Percentiles rank a stretch among this genome's conserved stretches.
phyloP scores from a whole-genome alignment of 805 yeast species.

The Naumovozyma baii region DNA sequence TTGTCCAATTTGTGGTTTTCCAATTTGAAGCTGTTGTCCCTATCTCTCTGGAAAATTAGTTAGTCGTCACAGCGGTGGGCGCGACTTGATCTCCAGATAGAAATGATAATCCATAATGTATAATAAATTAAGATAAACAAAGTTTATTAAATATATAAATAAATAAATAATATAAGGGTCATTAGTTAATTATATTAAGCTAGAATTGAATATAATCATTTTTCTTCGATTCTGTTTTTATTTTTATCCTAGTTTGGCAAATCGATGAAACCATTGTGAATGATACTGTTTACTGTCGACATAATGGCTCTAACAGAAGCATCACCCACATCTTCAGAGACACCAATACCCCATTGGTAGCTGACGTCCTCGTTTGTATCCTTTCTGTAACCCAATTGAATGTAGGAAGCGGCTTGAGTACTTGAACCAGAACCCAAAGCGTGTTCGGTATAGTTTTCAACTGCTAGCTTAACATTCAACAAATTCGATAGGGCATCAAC shows the following conservation, averaged over 20 bases:
- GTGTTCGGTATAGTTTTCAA: constrained; percentile 68
- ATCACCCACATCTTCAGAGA: constrained; percentile 72
- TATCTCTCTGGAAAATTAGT: too few relatives aligned
- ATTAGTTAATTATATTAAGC: too few relatives aligned
- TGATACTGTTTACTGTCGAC: constrained; percentile 46
- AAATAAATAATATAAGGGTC: too few relatives aligned
- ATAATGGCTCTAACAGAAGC: constrained; percentile 64
- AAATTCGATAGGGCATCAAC: constrained; percentile 46
- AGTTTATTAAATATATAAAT: too few relatives aligned
- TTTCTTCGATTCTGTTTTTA: too few relatives aligned
- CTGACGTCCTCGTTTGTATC: constrained; percentile 9
- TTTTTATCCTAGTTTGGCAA: constrained; percentile 10
- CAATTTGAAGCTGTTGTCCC: not conserved
- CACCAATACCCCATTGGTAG: constrained; percentile 79
- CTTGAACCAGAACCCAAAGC: constrained; percentile 65
- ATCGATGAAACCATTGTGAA: constrained; percentile 24
- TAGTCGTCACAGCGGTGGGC: too few relatives aligned
- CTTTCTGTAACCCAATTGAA: constrained; percentile 21
- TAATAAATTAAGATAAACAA: too few relatives aligned
- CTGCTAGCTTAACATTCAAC: constrained; percentile 45
- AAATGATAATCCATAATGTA: too few relatives aligned
- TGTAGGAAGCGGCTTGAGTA: constrained; percentile 70
- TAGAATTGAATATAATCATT: too few relatives aligned
- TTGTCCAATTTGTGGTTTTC: not conserved
- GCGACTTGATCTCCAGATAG: too few relatives aligned